These are phyloP conservation scores for Trametes meyenii DNA, from an alignment of 768 basidiomycete species.

Conservation along the genomic window DNA sequence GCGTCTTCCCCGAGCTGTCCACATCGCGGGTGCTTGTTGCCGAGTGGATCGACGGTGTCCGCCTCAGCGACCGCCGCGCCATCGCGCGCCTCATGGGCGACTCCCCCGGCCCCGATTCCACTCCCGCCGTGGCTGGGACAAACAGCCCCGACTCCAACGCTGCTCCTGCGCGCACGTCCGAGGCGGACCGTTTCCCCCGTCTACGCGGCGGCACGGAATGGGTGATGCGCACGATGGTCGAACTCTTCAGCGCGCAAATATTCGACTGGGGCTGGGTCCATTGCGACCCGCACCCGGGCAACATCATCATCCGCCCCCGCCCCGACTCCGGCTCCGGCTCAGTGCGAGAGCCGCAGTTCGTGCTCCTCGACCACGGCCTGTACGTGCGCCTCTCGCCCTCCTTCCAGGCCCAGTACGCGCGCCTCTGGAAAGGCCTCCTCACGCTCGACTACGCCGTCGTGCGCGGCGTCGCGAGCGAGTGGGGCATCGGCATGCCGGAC, in stretches of 20 bases:
- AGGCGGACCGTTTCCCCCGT: constrained; percentile 13
- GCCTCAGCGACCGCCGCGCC: constrained; percentile 64
- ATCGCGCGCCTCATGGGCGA: constrained; percentile 64
- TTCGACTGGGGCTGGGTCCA: constrained; percentile 93
- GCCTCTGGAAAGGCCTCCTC: constrained; percentile 71
- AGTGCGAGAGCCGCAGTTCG: constrained; percentile 59
- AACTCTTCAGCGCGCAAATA: constrained; percentile 86
- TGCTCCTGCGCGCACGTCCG: background rate
- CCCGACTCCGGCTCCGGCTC: constrained; percentile 36
- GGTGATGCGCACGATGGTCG: constrained; percentile 86
- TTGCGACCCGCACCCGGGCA: constrained; percentile 77
- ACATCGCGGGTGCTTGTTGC: constrained; percentile 81
- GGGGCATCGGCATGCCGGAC: constrained; percentile 75
- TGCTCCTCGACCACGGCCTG: constrained; percentile 91
- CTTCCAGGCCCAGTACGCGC: constrained; percentile 77
- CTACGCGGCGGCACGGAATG: constrained; percentile 62
- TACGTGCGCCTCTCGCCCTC: constrained; percentile 72
- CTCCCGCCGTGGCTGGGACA: background rate
- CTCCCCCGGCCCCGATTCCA: constrained; percentile 24
- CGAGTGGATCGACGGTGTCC: constrained; percentile 83
- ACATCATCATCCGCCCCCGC: constrained; percentile 71
- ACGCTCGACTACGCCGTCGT: constrained; percentile 57
- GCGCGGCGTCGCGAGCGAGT: constrained; percentile 52
- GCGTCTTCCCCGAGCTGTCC: constrained; percentile 68
- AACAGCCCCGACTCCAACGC: background rate